phyloP scores from a whole-genome alignment of 176 grass and related monocot genomes.

The Hordeum vulgare region MorexV3_pseudomolecules_assembly NC_058522.1:548761245-548761744 shows the following conservation, averaged over 20 bases:
- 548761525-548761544: neutral
- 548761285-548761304: neutral
- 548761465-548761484: conserved; percentile 50
- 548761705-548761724: conserved; percentile 61
- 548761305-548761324: neutral
- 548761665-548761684: conserved; percentile 83
- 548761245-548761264: too few species aligned
- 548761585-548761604: conserved; percentile 92
- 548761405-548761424: neutral
- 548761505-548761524: neutral
- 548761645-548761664: conserved; percentile 62
- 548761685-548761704: conserved; percentile 86
- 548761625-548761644: conserved; percentile 84
- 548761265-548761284: neutral
- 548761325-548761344: neutral
- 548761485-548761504: neutral
- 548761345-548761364: neutral
- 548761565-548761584: conserved; percentile 92
- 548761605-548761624: conserved; percentile 82
- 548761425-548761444: neutral
- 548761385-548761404: neutral
- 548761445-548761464: neutral
- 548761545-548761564: neutral
- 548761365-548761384: neutral
- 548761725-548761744: conserved; percentile 84